Evolutionary conservation across 371 early-diverging fungal genomes (phyloP).

Genomic region (Mortierella sp.): DNA sequence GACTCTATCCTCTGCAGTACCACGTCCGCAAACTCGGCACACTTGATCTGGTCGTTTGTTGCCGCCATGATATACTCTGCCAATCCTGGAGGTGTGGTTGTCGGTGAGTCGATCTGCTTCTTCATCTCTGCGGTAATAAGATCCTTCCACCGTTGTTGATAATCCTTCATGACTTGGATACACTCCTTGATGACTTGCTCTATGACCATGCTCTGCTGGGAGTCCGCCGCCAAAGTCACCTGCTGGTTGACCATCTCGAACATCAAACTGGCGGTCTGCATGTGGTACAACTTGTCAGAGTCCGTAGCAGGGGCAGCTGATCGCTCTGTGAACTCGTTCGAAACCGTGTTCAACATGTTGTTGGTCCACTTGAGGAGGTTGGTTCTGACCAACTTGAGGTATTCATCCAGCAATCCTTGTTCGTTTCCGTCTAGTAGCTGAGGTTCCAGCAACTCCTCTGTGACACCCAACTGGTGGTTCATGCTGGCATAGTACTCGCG

Average conservation of each 20-base stretch:
- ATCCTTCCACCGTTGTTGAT: slow-evolving; percentile 84
- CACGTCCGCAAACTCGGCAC: slow-evolving; percentile 90
- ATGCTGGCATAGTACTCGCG: slow-evolving; percentile 93
- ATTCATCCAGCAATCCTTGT: slow-evolving; percentile 87
- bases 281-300: slow-evolving; percentile 82
- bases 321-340: slow-evolving; percentile 84
- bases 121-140: slow-evolving; percentile 80
- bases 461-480: slow-evolving; percentile 87
- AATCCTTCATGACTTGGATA: slow-evolving; percentile 83
- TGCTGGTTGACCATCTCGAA: slow-evolving; percentile 98
- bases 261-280: slow-evolving; percentile 87
- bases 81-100: slow-evolving; percentile 82
- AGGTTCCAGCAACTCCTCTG: slow-evolving; percentile 94
- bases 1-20: slow-evolving; percentile 78
- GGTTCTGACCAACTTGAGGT: slow-evolving; percentile 86
- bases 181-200: slow-evolving; percentile 92
- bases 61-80: slow-evolving; percentile 95
- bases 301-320: slow-evolving; percentile 83
- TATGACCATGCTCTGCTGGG: slow-evolving; percentile 88
- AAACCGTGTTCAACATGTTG: slow-evolving; percentile 89
- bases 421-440: slow-evolving; percentile 94
- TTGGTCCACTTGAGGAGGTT: slow-evolving; percentile 93
- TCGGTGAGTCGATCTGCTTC: slow-evolving; percentile 80
- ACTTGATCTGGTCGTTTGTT: slow-evolving; percentile 92
- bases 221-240: slow-evolving; percentile 88